Percentiles rank a stretch among this genome's conserved stretches.
These are phyloP conservation scores for Paraurostyla sp. DNA, from an alignment of 73 alveolate species.

Conservation along the genomic window DNA sequence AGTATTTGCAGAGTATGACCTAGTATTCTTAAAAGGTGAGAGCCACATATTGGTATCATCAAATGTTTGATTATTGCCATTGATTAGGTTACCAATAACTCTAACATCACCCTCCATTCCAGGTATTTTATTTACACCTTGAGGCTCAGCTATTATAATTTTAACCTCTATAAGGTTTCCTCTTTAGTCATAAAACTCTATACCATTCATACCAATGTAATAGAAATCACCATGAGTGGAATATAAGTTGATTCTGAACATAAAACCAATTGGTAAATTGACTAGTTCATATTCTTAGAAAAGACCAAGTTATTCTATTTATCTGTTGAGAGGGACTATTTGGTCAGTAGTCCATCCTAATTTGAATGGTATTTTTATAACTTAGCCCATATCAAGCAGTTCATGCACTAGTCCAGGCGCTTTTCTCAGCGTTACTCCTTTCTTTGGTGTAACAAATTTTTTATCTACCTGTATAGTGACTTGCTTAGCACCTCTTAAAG, in stretches of 20 bases:
- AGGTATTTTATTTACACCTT: constrained; percentile 48
- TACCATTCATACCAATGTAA: constrained; percentile 89
- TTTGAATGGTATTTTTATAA: constrained; percentile 73
- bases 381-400: constrained; percentile 75
- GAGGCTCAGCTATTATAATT: constrained; percentile 50
- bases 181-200: constrained; percentile 78
- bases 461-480: constrained; percentile 73
- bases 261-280: constrained; percentile 81
- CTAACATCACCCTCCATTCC: constrained; percentile 85
- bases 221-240: constrained; percentile 91
- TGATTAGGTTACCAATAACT: constrained; percentile 81
- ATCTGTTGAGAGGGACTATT: constrained; percentile 42
- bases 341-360: constrained; percentile 70
- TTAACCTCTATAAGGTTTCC: constrained; percentile 66
- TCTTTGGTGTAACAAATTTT: constrained; percentile 72
- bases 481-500: constrained; percentile 83
- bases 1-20: constrained; percentile 71
- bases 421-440: constrained; percentile 78
- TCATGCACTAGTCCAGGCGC: constrained; percentile 80
- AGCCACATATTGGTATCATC: constrained; percentile 93
- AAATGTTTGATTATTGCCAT: constrained; percentile 82
- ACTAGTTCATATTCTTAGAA: constrained; percentile 79
- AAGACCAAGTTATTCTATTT: background rate
- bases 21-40: constrained; percentile 85
- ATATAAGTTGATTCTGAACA: constrained; percentile 69